Evolutionary conservation across 2,329 filamentous ascomycete genomes (phyloP), one percentile per base, ranked within the genome.

Genomic region (Claviceps sp.): DNA sequence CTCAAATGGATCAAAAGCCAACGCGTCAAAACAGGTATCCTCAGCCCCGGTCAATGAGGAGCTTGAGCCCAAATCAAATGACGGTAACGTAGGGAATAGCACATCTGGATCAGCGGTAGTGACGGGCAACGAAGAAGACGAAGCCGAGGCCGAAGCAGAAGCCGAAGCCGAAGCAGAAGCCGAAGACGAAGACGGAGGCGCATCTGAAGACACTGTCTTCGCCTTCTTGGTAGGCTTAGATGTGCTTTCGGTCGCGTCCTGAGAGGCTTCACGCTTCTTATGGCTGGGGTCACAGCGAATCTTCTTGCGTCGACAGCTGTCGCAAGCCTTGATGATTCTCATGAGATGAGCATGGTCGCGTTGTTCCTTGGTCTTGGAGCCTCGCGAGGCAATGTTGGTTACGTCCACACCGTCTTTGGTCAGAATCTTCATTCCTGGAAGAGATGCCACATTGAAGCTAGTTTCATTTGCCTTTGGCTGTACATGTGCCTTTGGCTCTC

Each of bases 261-360:
- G 64, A 17, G 70, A 54, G 50, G 67, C 64, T 20, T 62, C 57
- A 29, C 69, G 65, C 67, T 73, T 74, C 70, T 73, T 77, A 63
- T 82, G 78, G 65, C 73, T 77, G 2, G 78, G 78, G 57, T 80
- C 77, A 61, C 78, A 82, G 45, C 78, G 74, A 42, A 78, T 72
- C 74, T 84, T 84, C 73, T 82, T 83, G 62, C 69, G 72, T 54
- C 72, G 70, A 68, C 80, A 84, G 54, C 71, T 69, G 44, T 81
- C 76, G 62, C 80, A 84, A n/a, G 80, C 80, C 68, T 82, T 82
- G 62, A 83, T 78, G 61, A 80, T 79, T 54, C 80, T 71, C 77
- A 84, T 83, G 46, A 83, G 66, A 57, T 82, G 79, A 5, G 80
- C 80, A 60, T 83, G 80, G 50, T 83, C 79, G 37, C 80, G 74